Evolutionary conservation across 371 early-diverging fungal species (phyloP), one percentile per base, ranked within the genome.

Genomic region (Mucor ambiguus): DNA sequence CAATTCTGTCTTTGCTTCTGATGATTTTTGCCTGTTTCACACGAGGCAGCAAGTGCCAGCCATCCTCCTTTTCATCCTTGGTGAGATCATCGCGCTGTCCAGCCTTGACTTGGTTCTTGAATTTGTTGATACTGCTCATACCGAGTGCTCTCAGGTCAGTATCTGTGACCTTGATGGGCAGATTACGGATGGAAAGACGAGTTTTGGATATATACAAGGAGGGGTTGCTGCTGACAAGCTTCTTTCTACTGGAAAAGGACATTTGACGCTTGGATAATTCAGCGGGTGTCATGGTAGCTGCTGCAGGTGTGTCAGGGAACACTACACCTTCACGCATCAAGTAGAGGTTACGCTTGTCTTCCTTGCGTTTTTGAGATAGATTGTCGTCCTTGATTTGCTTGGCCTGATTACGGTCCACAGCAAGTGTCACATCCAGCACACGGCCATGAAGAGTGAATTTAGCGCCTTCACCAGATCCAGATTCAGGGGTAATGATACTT

Each of bases 191-290:
- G 10, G 93, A 89, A 29, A 98, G 85, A 68, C 98, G 89, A 2
- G 95, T 94, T 68, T 89, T 91, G 72, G 93, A 93, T 65, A 98
- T 86, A 72, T 83, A 95, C 60, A 96, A 80, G 60, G 94, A 92
- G 30, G 95, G 97, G 72, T 97, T 96, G 64, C 81, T 84, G 11
- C 84, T 84, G 48, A 97, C 77, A 37, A 90, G 77, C 49, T 89
- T 86, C 75, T 93, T 93, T 46, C 97, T 90, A 48, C 84, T 85
- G 4, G 89, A 81, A 70, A 89, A 96, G 16, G 92, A 90, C 66
- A 85, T 84, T 69, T 89, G 87, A 41, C 95, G 91, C 66, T 92
- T 92, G 38, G 81, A 81, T 12, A 96, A 73, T 72, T 96, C 96
- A 0, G 85, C 72, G 0, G 87, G 85, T 4, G 89, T 76, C 73